Base-by-base conservation (phyloP, 805 yeast genomes). In the Saturnispora sanitii region DNA sequence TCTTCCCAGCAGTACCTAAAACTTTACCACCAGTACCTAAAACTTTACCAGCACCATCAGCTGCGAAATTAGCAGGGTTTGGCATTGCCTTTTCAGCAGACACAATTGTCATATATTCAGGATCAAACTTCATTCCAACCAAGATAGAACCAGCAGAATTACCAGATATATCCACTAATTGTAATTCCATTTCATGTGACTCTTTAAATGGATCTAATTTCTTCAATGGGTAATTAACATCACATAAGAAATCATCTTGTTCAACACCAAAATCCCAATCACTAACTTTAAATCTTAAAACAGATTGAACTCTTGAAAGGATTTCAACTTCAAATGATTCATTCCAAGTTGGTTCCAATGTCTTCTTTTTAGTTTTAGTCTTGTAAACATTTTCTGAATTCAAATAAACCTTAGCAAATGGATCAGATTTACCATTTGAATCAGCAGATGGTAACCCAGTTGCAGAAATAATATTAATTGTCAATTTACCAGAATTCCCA, bases 241-340 rank as follows among this genome's bases (percentile, higher is more conserved):
- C 66, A 42, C 97, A 95, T 41, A 92, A 68, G 47, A 68, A 66
- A 60, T 92, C 99, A 60, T 92, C 90, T 45, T 73, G 75, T 44
- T 79, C 86, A 35, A 85, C 78, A 49, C 95, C 95, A 48, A 90
- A 75, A 61, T 92, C 99, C 96, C 96, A 90, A 58, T 92, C 99
- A 54, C 56, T 70, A 13, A 83, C 75, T 42, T 68, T 73, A 41
- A 84, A 67, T 42, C 64, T 65, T 38, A 88, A 56, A 3, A 60
- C 57, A 9, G 83, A 75, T 52, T 75, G 76, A 42, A 70, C 75
- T 55, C 85, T 73, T 57, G 82, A 80, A 19, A 66, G 54, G 20
- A 87, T 65, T 27, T 70, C 71, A 30, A 78, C 65, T 12, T 68
- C 60, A 33, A 77, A 71, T 15, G 62, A 57, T 65, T 87, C 96